phyloP scores from a whole-genome alignment of 805 yeast species.

The Saccharomycopsis fibuligera region DNA sequence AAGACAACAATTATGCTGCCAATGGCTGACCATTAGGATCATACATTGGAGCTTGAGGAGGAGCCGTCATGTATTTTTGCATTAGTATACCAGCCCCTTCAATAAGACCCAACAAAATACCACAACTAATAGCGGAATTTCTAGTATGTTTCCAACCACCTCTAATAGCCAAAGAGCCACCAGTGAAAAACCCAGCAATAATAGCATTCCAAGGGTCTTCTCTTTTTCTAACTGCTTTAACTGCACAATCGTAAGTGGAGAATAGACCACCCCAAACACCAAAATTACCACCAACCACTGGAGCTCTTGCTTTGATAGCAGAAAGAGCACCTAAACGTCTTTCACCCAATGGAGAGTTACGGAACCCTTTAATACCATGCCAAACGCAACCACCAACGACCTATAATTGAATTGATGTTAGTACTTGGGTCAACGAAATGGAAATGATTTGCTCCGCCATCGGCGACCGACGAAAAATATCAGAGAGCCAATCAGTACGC shows the following conservation, averaged over 20 bases:
- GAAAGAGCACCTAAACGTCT: conserved; percentile 82
- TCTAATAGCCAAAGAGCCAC: conserved; percentile 96
- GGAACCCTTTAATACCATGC: conserved; percentile 98
- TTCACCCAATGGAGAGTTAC: conserved; percentile 97
- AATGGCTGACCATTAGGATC: conserved; percentile 17
- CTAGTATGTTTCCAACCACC: conserved; percentile 98
- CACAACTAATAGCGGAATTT: conserved; percentile 96
- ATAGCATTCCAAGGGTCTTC: conserved; percentile 99
- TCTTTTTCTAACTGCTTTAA: conserved; percentile 91
- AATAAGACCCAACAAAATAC: conserved; percentile 89
- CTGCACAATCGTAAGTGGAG: conserved; percentile 91
- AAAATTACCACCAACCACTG: conserved; percentile 97
- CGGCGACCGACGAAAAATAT: too few relatives aligned
- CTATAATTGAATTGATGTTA: conserved; percentile 20
- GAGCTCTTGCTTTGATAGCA: conserved; percentile 94
- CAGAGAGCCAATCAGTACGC: too few relatives aligned
- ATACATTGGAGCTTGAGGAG: conserved; percentile 13
- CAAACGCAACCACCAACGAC: conserved; percentile 94
- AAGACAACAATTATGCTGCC: conserved; percentile 15
- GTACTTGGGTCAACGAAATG: background rate
- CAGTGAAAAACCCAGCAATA: conserved; percentile 95
- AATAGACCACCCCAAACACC: conserved; percentile 99
- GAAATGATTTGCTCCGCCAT: too few relatives aligned
- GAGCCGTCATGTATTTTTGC: conserved; percentile 73
- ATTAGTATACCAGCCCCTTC: conserved; percentile 98